Percentiles rank a stretch among this genome's conserved stretches.
These are phyloP conservation scores for Talinum fruticosum DNA, from an alignment of 148 eudicot genomes.

Conservation along the genomic window DNA sequence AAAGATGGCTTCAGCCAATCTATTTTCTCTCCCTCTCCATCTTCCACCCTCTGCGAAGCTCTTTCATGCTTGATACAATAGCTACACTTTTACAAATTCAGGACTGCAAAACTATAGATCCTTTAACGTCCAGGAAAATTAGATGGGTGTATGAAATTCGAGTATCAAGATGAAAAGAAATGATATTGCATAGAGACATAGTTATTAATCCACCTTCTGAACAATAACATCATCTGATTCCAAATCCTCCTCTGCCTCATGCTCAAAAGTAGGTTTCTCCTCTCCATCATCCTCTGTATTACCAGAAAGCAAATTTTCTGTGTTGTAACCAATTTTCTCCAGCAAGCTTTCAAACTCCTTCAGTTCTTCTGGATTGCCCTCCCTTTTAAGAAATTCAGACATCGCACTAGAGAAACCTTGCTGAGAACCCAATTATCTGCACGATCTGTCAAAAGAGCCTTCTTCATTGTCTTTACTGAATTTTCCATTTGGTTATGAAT, in stretches of 20 bases:
- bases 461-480: slow-evolving; percentile 18
- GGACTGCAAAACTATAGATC: neutral
- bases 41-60: neutral
- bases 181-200: neutral
- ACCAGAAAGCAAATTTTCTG: slow-evolving; percentile 7
- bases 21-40: neutral
- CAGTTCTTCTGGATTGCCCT: slow-evolving; percentile 15
- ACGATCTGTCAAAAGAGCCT: slow-evolving; percentile 11
- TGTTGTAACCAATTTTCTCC: slow-evolving; percentile 2
- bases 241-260: neutral
- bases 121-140: neutral
- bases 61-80: neutral
- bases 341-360: slow-evolving; percentile 19
- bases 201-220: neutral
- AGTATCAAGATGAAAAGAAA: neutral
- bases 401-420: neutral
- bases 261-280: neutral
- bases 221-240: neutral
- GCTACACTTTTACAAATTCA: neutral
- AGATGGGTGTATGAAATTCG: neutral
- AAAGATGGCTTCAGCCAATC: neutral
- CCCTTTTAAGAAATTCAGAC: slow-evolving; percentile 16
- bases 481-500: slow-evolving; percentile 26
- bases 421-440: slow-evolving; percentile 8
- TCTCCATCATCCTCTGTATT: neutral